Evolutionary conservation across 768 basidiomycete genomes (phyloP).

Genomic region (Boletus subcaerulescens): DNA sequence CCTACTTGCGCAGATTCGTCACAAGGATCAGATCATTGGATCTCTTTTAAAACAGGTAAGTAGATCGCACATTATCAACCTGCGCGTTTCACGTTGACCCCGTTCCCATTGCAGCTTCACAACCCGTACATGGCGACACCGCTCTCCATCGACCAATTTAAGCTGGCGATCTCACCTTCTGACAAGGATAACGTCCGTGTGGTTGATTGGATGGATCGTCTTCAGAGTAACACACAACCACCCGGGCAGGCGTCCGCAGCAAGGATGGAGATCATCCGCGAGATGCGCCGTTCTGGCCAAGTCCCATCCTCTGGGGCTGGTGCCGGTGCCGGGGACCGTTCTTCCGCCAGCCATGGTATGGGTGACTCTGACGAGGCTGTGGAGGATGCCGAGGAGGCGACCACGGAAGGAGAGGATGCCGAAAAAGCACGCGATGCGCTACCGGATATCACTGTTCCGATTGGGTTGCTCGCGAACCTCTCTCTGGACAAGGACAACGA

Average conservation of each 20-base stretch:
- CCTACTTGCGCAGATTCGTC: slow-evolving; percentile 78
- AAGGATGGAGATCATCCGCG: slow-evolving; percentile 27
- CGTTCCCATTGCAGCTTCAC: slow-evolving; percentile 40
- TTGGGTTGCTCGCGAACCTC: slow-evolving; percentile 72
- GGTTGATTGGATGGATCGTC: slow-evolving; percentile 72
- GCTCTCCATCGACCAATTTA: slow-evolving; percentile 73
- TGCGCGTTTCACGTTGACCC: neutral
- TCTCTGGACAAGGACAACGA: slow-evolving; percentile 56
- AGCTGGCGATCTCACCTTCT: slow-evolving; percentile 72
- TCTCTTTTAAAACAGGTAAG: slow-evolving; percentile 77
- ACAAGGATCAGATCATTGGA: slow-evolving; percentile 86
- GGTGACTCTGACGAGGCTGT: slow-evolving; percentile 41
- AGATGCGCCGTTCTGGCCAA: slow-evolving; percentile 31
- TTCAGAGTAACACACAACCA: slow-evolving; percentile 57
- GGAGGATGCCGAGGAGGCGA: slow-evolving; percentile 30
- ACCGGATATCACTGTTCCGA: slow-evolving; percentile 70
- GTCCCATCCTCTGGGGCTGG: neutral
- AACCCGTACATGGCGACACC: slow-evolving; percentile 81
- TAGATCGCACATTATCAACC: neutral
- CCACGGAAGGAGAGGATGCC: slow-evolving; percentile 37
- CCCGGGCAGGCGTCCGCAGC: slow-evolving; percentile 39
- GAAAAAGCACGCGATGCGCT: slow-evolving; percentile 50
- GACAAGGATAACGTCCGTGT: slow-evolving; percentile 67
- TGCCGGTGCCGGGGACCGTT: neutral
- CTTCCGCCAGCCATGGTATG: neutral